Evolutionary conservation across 257 asterid species (phyloP), one percentile per base, ranked within the genome.

Genomic region (Fraxinus quadrangulata): DNA sequence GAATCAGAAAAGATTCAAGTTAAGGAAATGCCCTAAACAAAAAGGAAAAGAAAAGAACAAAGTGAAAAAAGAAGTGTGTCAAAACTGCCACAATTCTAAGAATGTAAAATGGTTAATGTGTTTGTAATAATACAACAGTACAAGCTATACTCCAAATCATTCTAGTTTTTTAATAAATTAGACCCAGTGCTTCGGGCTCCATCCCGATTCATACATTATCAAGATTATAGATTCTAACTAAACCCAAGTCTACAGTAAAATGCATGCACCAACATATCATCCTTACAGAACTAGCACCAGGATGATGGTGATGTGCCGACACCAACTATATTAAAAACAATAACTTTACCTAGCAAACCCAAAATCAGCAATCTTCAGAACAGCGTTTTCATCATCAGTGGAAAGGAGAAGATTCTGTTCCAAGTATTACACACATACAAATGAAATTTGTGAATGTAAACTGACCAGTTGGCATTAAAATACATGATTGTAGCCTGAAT

Each of bases 341-440:
- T 28, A 70, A 73, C 37, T 70, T 81, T 79, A 95, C 99, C 99
- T 93, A 74, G 99, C 99, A 89, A 87, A 83, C 68, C 89, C 91
- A 81, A 87, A 87, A 84, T 87, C 91, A 65, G 91, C 91, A 66
- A 87, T 87, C 88, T 83, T 85, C 79, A 87, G 73, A 77, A 67
- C 73, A 45, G 89, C 71, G 61, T 79, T 84, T 77, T 87, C 87
- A 77, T 87, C 81, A 54, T 81, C 79, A 21, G 82, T 45, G 47
- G 88, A 87, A 70, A 87, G 85, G 81, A 87, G 81, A 16, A 87
- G 91, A 81, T 87, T 87, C 89, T 87, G 89, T 83, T 49, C 74
- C 78, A 78, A 21, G 59, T 73, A 70, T 69, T 33, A 76, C 31
- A 78, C 6, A 66, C 78, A 73, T 7, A 42, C 3, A 65, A 6